These are phyloP conservation scores for Phytophthora constricta DNA, from an alignment of 352 stramenopile genomes.

Conservation along the genomic window DNA sequence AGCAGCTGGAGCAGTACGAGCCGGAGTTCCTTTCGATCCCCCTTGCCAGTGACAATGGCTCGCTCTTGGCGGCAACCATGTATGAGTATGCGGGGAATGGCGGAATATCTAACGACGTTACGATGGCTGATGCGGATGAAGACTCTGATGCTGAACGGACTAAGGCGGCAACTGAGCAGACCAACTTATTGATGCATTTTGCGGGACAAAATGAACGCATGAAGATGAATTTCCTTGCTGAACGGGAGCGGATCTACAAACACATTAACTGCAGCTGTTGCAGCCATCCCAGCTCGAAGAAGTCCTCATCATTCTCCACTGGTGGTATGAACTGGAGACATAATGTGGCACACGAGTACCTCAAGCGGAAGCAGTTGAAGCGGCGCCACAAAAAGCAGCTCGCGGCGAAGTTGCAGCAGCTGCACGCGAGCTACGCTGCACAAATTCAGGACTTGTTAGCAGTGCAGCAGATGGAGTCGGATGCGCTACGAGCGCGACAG, in stretches of 20 bases:
- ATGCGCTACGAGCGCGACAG: constrained; percentile 53
- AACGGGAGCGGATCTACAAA: constrained; percentile 57
- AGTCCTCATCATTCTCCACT: constrained; percentile 18
- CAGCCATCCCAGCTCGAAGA: constrained; percentile 33
- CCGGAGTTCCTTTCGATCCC: constrained; percentile 46
- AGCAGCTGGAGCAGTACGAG: constrained; percentile 49
- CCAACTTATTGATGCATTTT: constrained; percentile 52
- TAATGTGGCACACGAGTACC: constrained; percentile 52
- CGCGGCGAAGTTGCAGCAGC: constrained; percentile 51
- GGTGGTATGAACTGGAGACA: constrained; percentile 58
- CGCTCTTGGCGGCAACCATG: constrained; percentile 47
- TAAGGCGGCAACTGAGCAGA: constrained; percentile 40
- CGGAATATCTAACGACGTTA: not conserved
- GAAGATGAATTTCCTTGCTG: constrained; percentile 51
- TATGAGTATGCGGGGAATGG: constrained; percentile 42
- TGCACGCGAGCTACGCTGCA: constrained; percentile 47
- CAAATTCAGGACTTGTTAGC: constrained; percentile 51
- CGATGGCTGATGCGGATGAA: constrained; percentile 7
- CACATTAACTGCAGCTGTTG: constrained; percentile 51
- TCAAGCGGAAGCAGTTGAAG: constrained; percentile 76
- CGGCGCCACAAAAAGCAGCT: constrained; percentile 76
- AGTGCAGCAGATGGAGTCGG: constrained; percentile 61
- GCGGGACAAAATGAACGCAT: constrained; percentile 56
- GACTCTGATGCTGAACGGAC: constrained; percentile 14
- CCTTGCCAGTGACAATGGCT: constrained; percentile 48